phyloP scores from a whole-genome alignment of 2,329 filamentous ascomycete genomes.

The Fusarium subtropicale region DNA sequence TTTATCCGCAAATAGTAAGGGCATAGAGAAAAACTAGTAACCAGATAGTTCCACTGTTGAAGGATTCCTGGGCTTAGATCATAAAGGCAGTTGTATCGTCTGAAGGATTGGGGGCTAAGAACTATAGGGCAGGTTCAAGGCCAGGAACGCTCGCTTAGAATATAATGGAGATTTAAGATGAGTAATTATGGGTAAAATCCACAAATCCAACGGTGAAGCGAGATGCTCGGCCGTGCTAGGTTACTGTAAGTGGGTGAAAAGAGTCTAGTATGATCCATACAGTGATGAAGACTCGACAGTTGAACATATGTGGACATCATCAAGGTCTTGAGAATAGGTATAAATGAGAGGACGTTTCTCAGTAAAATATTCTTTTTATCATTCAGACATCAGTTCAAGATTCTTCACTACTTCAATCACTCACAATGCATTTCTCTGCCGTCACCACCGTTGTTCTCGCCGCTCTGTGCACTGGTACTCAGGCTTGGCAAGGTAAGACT shows the following conservation, averaged over 20 bases:
- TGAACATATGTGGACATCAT: not conserved
- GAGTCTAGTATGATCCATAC: too few relatives aligned
- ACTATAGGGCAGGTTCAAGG: not conserved
- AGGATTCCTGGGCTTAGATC: not conserved
- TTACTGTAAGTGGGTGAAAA: not conserved
- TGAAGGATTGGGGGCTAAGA: not conserved
- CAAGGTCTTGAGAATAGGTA: not conserved
- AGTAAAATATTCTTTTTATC: not conserved
- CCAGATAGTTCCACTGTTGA: not conserved
- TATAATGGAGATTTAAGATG: not conserved
- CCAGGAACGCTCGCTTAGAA: not conserved
- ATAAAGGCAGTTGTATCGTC: not conserved
- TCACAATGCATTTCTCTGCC: not conserved
- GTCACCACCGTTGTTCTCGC: not conserved
- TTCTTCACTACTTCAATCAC: not conserved
- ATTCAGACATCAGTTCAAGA: not conserved
- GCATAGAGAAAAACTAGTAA: not conserved
- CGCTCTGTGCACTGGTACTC: not conserved
- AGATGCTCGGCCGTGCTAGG: not conserved
- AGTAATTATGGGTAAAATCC: not conserved
- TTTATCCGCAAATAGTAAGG: not conserved
- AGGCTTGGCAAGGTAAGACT: not conserved
- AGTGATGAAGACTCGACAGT: not conserved
- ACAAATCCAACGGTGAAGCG: not conserved
- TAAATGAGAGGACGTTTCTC: not conserved